Conservation (phyloP, 352 stramenopile species). For the Phytophthora agathidicida region DNA sequence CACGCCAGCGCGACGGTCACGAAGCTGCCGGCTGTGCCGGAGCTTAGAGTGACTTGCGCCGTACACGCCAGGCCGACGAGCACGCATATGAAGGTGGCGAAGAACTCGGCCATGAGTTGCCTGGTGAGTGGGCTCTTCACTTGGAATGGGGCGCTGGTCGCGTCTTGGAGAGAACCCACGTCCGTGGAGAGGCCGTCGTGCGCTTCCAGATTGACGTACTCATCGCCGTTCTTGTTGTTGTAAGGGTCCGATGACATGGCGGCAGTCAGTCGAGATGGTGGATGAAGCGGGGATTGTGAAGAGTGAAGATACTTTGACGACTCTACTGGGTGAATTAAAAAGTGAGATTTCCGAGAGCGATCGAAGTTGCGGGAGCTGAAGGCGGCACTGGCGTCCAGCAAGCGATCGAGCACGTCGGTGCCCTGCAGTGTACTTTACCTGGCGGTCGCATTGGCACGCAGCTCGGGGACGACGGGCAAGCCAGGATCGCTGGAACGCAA, state of each 20-base stretch:
- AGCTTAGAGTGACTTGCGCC: slow-evolving; percentile 50
- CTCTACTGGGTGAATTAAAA: too few species aligned
- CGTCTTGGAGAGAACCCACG: slow-evolving; percentile 10
- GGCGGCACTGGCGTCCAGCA: neutral
- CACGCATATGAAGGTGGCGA: slow-evolving; percentile 59
- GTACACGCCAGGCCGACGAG: slow-evolving; percentile 51
- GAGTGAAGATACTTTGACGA: too few species aligned
- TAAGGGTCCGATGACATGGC: slow-evolving; percentile 16
- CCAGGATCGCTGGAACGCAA: slow-evolving; percentile 7
- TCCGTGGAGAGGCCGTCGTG: slow-evolving; percentile 21
- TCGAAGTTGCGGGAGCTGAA: neutral
- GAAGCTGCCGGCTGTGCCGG: slow-evolving; percentile 46
- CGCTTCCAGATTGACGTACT: slow-evolving; percentile 22
- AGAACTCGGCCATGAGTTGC: slow-evolving; percentile 60
- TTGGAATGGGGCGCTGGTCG: slow-evolving; percentile 5
- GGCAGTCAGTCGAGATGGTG: neutral
- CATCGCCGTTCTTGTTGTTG: slow-evolving; percentile 21
- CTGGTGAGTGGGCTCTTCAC: slow-evolving; percentile 44
- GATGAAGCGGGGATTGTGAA: neutral
- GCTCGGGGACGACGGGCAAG: neutral
- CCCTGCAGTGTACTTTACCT: neutral
- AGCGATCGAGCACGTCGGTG: neutral
- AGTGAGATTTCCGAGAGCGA: neutral
- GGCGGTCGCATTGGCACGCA: slow-evolving; percentile 10
- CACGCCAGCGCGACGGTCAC: slow-evolving; percentile 59